Evolutionary conservation across 164 flowering plant species (phyloP).

Genomic region (Protea cynaroides): DNA sequence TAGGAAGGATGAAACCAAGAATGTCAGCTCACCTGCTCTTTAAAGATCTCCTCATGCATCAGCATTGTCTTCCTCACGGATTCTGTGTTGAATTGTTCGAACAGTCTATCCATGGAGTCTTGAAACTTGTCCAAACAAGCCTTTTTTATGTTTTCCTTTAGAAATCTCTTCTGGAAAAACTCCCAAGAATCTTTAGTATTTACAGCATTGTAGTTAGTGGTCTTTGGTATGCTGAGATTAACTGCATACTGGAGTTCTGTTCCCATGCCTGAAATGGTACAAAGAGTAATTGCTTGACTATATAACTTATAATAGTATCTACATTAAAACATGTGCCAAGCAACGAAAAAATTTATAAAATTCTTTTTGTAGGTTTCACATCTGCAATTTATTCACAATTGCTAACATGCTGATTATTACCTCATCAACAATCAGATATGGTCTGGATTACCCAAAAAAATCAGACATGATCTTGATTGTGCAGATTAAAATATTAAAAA

Average conservation of each 20-base stretch:
- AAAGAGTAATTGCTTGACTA: neutral
- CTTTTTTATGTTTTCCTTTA: constrained; percentile 8
- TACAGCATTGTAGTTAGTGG: constrained; percentile 10
- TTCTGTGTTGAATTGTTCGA: constrained; percentile 36
- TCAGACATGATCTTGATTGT: neutral
- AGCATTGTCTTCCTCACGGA: constrained; percentile 50
- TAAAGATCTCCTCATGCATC: constrained; percentile 60
- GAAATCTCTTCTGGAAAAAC: constrained; percentile 8
- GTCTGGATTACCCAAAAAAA: neutral
- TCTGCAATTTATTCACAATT: too few relatives aligned
- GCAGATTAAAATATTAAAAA: neutral
- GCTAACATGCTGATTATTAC: too few relatives aligned
- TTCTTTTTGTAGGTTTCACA: too few relatives aligned
- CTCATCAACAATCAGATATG: neutral
- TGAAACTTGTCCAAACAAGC: constrained; percentile 16
- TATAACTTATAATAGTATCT: neutral
- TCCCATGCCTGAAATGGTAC: constrained; percentile 54
- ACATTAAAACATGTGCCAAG: neutral
- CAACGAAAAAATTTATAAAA: neutral
- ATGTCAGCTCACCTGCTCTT: constrained; percentile 49
- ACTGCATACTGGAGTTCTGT: constrained; percentile 38
- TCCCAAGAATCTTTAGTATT: constrained; percentile 20
- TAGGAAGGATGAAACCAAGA: neutral
- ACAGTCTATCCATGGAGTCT: constrained; percentile 37
- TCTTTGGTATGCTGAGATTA: constrained; percentile 20